Evolutionary conservation across 176 grass and related monocot genomes (phyloP), one percentile per base, ranked within the genome.

Genomic region (Rhynchospora pubera): DNA sequence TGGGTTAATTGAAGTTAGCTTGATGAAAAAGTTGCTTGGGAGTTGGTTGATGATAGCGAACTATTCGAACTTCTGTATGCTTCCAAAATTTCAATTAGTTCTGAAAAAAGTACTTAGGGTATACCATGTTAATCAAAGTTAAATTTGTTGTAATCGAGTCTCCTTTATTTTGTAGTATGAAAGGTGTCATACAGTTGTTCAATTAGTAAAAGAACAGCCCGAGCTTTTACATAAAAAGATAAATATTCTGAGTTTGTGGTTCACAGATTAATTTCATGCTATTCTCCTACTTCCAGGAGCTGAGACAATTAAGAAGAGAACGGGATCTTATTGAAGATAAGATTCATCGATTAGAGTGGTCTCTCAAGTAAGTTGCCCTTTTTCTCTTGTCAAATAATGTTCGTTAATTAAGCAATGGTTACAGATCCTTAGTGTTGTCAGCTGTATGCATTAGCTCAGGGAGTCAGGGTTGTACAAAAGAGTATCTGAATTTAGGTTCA

Each of bases 341-440:
- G 86, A 91, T 98, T 82, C 90, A 98, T 91, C 87, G 80, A 86
- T 87, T 98, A 67, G 93, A 93, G 80, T 98, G 96, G 92, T 94
- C 92, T 47, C 89, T 94, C 62, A 85, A 90, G 96, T 98, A 91
- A 89, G 91, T 87, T 79, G 8, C 43, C n/a, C 72, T 39, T 72
- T 15, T 64, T 84, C 53, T 65, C 7, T 84, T n/a, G 57, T 45
- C 57, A 50, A 79, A 52, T 74, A 73, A 84, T 73, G n/a, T 57
- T 83, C n/a, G 51, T 80, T 21, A 60, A 80, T 61, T 18, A 62
- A 80, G 44, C 12, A 80, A 22, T 44, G 61, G 22, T 75, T 53
- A 26, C 48, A 28, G 71, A 75, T 75, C 5, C 11, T 15, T 3
- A 28, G 21, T 74, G 70, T 52, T 28, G 21, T 26, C 21, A 72